Base-by-base conservation (phyloP, 441 rosid species). In the Erodium texanum region DNA sequence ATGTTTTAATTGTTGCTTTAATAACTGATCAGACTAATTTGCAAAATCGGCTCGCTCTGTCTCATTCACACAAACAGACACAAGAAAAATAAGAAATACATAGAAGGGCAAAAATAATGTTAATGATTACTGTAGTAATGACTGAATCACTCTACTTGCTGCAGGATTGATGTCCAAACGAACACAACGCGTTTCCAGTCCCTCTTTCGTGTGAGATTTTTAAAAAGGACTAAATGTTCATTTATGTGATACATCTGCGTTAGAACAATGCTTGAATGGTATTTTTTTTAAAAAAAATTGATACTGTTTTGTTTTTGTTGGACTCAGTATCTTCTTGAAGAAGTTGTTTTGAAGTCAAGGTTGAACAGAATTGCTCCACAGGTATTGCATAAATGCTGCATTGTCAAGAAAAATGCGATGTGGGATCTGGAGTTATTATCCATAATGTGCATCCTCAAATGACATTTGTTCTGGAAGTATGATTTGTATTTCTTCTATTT, bases 151-250 rank as follows among this genome's bases (percentile, higher is more conserved):
- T 68, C 5, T 10, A 70, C 43, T 12, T 64, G 22, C 78, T 71
- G 69, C 89, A 94, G 98, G 99, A 92, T 94, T 71, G 99, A 94
- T 77, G 85, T 90, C 70, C 99, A 92, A 81, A 81, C 98, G 71
- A 89, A 89, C 70, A 78, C 88, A 18, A 82, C 88, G 77, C 91
- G 84, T 56, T 94, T 92, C 81, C 93, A 82, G 67, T 78, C 88
- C 50, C 87, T 94, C 69, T 92, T 92, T 72, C 78, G 66, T 84
- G 98, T 86, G 79, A 77, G 86, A 68, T 15, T 65, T 22, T 41
- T 41, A 12, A 7, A 41, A 38, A 54, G 24, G 16, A 54, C 16
- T 23, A 19, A 73, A 15, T 29, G 3, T 62, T 12, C 38, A 29
- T 41, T 9, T 41, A 67, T n/a, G 59, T 27, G 29, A 27, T 27